These are phyloP conservation scores for Tylopilus sp. DNA, from an alignment of 1,284 basidiomycete genomes.

Conservation along the genomic window DNA sequence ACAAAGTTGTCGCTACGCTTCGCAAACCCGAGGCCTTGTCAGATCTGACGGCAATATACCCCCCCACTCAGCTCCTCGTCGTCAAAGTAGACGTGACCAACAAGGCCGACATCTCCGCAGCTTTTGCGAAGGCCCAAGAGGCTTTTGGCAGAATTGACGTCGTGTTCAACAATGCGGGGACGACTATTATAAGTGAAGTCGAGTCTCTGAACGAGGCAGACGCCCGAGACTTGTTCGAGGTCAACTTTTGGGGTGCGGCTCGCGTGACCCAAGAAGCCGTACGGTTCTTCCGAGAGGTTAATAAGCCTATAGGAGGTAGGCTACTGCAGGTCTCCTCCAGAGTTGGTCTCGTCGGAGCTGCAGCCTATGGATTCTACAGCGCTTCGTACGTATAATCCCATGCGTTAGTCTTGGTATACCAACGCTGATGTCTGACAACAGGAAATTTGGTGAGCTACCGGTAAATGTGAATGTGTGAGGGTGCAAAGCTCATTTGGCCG, in stretches of 20 bases:
- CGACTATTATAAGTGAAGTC: constrained; percentile 16
- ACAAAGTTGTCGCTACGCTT: constrained; percentile 38
- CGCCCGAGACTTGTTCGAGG: constrained; percentile 34
- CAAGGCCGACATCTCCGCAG: constrained; percentile 24
- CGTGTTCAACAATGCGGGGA: constrained; percentile 39
- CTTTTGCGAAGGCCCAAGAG: constrained; percentile 35
- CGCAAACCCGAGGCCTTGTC: constrained; percentile 31
- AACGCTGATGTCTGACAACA: constrained; percentile 2
- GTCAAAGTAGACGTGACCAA: constrained; percentile 42
- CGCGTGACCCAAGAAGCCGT: constrained; percentile 34
- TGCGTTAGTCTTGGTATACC: not conserved
- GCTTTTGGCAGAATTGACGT: constrained; percentile 44
- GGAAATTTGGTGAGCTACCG: constrained; percentile 24
- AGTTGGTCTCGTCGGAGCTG: constrained; percentile 15
- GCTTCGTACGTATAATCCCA: constrained; percentile 25
- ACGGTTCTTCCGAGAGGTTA: constrained; percentile 41
- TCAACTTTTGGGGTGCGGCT: constrained; percentile 39
- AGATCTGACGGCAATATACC: constrained; percentile 29
- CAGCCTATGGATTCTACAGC: constrained; percentile 14
- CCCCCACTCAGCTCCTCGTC: constrained; percentile 36
- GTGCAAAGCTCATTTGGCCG: not conserved
- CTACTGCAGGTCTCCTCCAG: constrained; percentile 36
- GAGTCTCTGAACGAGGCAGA: constrained; percentile 24
- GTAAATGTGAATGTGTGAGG: not conserved
- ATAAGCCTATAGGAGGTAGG: constrained; percentile 34